phyloP scores from a whole-genome alignment of 2,329 filamentous ascomycete genomes.

The Rugonectria rugulosa region DNA sequence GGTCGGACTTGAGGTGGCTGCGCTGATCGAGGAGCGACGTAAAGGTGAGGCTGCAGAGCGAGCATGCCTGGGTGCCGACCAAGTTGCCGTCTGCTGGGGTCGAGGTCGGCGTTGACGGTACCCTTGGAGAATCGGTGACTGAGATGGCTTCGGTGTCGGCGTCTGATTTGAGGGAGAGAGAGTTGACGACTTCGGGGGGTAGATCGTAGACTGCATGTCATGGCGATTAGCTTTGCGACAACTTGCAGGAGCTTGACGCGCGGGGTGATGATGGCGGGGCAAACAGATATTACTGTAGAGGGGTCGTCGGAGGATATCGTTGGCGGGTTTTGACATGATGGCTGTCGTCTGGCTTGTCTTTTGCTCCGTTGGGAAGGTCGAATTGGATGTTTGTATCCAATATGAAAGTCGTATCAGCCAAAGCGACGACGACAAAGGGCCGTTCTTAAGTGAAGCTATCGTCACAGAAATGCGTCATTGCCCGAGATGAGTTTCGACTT shows the following conservation, averaged over 20 bases:
- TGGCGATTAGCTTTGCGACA: slow-evolving; percentile 24
- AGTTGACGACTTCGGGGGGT: slow-evolving; percentile 74
- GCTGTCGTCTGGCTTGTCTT: neutral
- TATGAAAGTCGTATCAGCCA: neutral
- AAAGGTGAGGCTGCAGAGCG: slow-evolving; percentile 79
- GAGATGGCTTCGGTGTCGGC: slow-evolving; percentile 35
- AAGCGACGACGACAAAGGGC: slow-evolving; percentile 15
- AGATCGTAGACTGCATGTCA: slow-evolving; percentile 82
- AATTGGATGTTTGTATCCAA: neutral
- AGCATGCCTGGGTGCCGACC: slow-evolving; percentile 77
- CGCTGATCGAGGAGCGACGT: slow-evolving; percentile 80
- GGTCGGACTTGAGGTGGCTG: slow-evolving; percentile 85
- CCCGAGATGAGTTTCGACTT: neutral
- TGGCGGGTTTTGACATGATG: slow-evolving; percentile 49
- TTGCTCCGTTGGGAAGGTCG: neutral
- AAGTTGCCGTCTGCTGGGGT: slow-evolving; percentile 47
- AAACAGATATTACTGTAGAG: slow-evolving; percentile 56
- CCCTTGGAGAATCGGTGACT: slow-evolving; percentile 32
- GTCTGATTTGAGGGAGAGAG: slow-evolving; percentile 61
- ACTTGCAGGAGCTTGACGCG: neutral
- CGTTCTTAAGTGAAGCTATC: neutral
- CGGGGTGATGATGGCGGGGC: slow-evolving; percentile 19
- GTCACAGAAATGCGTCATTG: neutral
- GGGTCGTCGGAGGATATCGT: slow-evolving; percentile 58
- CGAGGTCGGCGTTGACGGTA: slow-evolving; percentile 33